These are phyloP conservation scores for Xylariaceae sp. DNA, from an alignment of 2,329 filamentous ascomycete species.

Conservation along the genomic window DNA sequence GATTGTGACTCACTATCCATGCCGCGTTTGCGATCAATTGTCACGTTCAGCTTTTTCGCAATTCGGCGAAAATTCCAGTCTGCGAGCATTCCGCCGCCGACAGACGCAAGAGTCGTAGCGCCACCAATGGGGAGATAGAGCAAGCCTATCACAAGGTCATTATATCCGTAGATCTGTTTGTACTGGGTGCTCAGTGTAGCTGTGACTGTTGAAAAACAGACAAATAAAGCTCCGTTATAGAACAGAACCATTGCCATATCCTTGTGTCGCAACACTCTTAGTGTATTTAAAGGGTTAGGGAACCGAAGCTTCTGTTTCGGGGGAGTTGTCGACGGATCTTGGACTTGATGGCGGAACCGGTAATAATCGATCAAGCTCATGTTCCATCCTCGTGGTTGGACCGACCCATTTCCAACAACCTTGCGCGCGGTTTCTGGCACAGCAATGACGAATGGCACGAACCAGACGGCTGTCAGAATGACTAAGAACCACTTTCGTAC, in stretches of 20 bases:
- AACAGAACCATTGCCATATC: constrained; percentile 47
- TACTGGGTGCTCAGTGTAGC: constrained; percentile 52
- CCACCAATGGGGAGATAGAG: constrained; percentile 53
- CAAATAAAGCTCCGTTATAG: constrained; percentile 52
- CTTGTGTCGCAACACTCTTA: constrained; percentile 51
- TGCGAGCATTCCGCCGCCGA: constrained; percentile 54
- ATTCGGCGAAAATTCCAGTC: constrained; percentile 69
- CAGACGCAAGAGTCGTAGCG: constrained; percentile 45
- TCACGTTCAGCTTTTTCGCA: constrained; percentile 57
- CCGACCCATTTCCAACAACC: constrained; percentile 60
- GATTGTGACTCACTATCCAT: constrained; percentile 34
- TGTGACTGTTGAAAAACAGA: constrained; percentile 52
- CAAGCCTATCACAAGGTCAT: constrained; percentile 48
- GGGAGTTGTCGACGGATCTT: constrained; percentile 32
- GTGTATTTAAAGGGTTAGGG: constrained; percentile 54
- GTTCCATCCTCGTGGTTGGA: constrained; percentile 56
- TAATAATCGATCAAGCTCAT: constrained; percentile 51
- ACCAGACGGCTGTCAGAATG: constrained; percentile 47
- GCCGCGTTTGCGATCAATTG: constrained; percentile 56
- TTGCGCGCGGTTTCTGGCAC: constrained; percentile 58
- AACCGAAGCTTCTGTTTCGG: constrained; percentile 43
- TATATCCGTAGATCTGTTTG: constrained; percentile 47
- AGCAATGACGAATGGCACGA: constrained; percentile 51
- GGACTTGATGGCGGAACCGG: constrained; percentile 32
- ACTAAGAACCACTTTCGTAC: constrained; percentile 47